Conservation (phyloP, 2,329 filamentous ascomycete species). For the Microdochium trichocladiopsis region DNA sequence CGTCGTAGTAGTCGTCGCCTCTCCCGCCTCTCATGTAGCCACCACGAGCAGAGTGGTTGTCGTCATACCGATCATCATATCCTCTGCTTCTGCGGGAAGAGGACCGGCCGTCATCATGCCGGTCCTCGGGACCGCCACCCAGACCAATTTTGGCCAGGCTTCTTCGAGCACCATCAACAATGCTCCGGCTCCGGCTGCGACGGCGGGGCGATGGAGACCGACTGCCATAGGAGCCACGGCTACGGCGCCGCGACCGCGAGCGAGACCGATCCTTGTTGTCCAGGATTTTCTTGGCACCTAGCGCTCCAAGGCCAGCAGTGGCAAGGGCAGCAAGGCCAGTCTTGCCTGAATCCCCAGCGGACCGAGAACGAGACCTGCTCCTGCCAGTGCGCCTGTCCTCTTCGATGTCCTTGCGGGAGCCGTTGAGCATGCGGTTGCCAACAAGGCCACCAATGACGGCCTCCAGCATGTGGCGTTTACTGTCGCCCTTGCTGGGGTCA, state of each 20-base stretch:
- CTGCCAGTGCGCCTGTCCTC: constrained; percentile 52
- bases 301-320: constrained; percentile 52
- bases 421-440: constrained; percentile 80
- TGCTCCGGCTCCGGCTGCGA: constrained; percentile 56
- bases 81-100: constrained; percentile 24
- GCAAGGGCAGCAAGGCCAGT: constrained; percentile 57
- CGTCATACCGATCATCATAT: constrained; percentile 26
- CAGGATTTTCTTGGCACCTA: constrained; percentile 54
- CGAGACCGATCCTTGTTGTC: constrained; percentile 32
- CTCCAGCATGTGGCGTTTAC: constrained; percentile 79
- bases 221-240: constrained; percentile 24
- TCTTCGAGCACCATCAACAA: constrained; percentile 56
- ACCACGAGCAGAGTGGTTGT: constrained; percentile 17
- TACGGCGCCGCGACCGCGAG: constrained; percentile 23
- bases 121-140: constrained; percentile 39
- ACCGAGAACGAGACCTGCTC: constrained; percentile 62
- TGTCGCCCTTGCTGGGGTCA: constrained; percentile 61
- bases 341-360: constrained; percentile 30
- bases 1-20: constrained; percentile 31
- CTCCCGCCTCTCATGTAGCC: constrained; percentile 27
- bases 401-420: constrained; percentile 60
- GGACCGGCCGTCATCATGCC: constrained; percentile 29
- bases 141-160: constrained; percentile 56
- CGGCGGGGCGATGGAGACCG: constrained; percentile 32
- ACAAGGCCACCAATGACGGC: constrained; percentile 84